Evolutionary conservation across 2,329 filamentous ascomycete genomes (phyloP).

Genomic region (Colletotrichum tamarilloi): DNA sequence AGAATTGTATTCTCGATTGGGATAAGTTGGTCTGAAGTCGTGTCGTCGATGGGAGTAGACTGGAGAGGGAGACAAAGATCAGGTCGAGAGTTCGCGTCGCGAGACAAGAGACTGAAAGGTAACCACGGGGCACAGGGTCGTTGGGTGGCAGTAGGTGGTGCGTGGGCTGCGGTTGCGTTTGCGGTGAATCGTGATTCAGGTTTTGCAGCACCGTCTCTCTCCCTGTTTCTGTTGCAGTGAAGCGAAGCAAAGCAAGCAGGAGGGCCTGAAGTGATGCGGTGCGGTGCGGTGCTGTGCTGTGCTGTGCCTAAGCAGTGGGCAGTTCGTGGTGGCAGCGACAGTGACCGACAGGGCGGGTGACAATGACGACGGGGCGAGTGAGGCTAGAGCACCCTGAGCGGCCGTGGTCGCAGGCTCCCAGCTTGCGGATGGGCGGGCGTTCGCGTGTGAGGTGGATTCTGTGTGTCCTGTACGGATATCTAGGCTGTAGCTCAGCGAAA

Average conservation of each 20-base stretch:
- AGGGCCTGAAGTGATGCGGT: background rate
- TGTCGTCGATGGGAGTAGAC: background rate
- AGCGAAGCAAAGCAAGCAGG: background rate
- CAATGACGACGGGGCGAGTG: conserved; percentile 11
- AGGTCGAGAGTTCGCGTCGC: conserved; percentile 8
- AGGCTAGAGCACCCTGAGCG: background rate
- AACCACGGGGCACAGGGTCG: background rate
- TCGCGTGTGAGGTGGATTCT: too few species aligned
- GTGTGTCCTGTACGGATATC: too few species aligned
- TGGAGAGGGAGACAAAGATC: conserved; percentile 2
- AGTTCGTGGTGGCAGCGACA: background rate
- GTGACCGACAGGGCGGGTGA: conserved; percentile 3
- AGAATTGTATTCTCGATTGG: background rate
- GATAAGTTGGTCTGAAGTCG: conserved; percentile 1
- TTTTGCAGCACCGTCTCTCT: background rate
- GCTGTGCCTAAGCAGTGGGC: background rate
- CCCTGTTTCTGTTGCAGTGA: background rate
- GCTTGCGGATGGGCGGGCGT: background rate
- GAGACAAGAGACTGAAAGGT: background rate
- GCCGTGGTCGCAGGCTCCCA: background rate
- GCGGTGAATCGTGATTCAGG: background rate
- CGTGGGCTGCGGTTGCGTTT: background rate
- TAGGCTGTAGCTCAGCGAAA: too few species aligned
- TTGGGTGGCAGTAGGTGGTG: conserved; percentile 3
- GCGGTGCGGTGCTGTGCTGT: too few species aligned